These are phyloP conservation scores for Suhomyces chickasaworum DNA, from an alignment of 1,139 yeast genomes.

Conservation along the genomic window DNA sequence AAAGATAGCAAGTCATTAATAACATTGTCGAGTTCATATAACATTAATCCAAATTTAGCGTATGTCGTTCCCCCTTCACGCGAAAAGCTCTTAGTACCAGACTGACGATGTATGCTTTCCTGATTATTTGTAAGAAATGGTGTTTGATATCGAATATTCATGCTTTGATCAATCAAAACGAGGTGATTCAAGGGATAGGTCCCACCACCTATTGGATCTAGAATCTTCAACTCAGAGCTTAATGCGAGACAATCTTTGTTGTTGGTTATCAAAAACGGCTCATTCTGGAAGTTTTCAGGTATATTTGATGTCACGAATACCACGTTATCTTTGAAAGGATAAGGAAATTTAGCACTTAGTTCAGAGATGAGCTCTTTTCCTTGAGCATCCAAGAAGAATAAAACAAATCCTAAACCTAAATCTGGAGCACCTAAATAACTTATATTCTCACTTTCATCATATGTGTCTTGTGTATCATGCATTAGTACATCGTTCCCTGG, in stretches of 20 bases:
- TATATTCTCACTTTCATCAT: too few species aligned
- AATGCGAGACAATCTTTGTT: slow-evolving; percentile 21
- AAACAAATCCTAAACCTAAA: not conserved
- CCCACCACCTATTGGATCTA: slow-evolving; percentile 57
- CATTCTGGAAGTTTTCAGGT: not conserved
- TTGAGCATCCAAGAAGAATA: slow-evolving; percentile 24
- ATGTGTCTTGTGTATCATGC: not conserved
- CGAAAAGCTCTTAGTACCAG: slow-evolving; percentile 5
- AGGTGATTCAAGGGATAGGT: slow-evolving; percentile 48
- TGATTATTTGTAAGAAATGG: slow-evolving; percentile 20
- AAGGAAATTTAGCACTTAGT: slow-evolving; percentile 12
- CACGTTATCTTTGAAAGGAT: slow-evolving; percentile 3
- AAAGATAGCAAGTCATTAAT: slow-evolving; percentile 26
- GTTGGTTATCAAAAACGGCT: slow-evolving; percentile 8
- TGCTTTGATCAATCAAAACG: slow-evolving; percentile 31
- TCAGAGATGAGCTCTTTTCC: slow-evolving; percentile 23
- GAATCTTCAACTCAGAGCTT: slow-evolving; percentile 30
- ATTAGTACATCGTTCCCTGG: not conserved
- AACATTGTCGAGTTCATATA: slow-evolving; percentile 22
- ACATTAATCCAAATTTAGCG: slow-evolving; percentile 23
- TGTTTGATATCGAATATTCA: slow-evolving; percentile 25
- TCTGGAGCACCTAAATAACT: not conserved
- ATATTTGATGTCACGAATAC: slow-evolving; percentile 16
- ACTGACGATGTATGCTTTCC: slow-evolving; percentile 1
- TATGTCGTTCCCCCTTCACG: slow-evolving; percentile 13